phyloP scores from a whole-genome alignment of 1,139 yeast species.

The Yamadazyma kanchanaburiensis region DNA sequence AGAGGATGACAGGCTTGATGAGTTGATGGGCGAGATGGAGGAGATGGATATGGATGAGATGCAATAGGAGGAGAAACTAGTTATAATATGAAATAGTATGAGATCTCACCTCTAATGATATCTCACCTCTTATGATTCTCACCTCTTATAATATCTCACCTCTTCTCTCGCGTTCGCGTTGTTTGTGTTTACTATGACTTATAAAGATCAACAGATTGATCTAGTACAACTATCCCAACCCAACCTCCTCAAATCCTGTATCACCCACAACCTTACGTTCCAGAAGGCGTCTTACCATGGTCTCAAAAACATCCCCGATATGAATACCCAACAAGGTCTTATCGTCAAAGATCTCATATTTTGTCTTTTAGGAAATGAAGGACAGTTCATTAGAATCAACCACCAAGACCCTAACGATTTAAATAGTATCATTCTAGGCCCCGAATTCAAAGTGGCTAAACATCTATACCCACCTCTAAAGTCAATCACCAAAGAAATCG shows the following conservation, averaged over 20 bases:
- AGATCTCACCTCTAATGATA: too few relatives aligned
- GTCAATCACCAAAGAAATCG: constrained; percentile 63
- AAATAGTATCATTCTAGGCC: constrained; percentile 51
- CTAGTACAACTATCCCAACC: too few relatives aligned
- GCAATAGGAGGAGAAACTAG: constrained; percentile 16
- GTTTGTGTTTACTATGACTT: too few relatives aligned
- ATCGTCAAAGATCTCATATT: constrained; percentile 68
- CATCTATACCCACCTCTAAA: constrained; percentile 73
- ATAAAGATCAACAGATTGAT: too few relatives aligned
- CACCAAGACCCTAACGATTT: constrained; percentile 46
- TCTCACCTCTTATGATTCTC: too few relatives aligned
- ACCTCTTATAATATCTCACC: too few relatives aligned
- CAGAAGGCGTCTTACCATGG: constrained; percentile 37
- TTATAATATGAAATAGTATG: too few relatives aligned
- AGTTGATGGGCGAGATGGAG: constrained; percentile 33
- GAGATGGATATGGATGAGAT: constrained; percentile 35
- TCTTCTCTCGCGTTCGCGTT: too few relatives aligned
- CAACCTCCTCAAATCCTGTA: constrained; percentile 17
- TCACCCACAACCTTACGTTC: constrained; percentile 9
- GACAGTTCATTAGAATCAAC: constrained; percentile 68
- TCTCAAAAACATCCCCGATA: constrained; percentile 39
- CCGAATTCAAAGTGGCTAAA: constrained; percentile 71
- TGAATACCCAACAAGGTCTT: constrained; percentile 64
- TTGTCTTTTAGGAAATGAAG: constrained; percentile 75
- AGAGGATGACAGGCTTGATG: constrained; percentile 56